phyloP scores from a whole-genome alignment of 257 asterid genomes.

The Nicotiana otophora region DNA sequence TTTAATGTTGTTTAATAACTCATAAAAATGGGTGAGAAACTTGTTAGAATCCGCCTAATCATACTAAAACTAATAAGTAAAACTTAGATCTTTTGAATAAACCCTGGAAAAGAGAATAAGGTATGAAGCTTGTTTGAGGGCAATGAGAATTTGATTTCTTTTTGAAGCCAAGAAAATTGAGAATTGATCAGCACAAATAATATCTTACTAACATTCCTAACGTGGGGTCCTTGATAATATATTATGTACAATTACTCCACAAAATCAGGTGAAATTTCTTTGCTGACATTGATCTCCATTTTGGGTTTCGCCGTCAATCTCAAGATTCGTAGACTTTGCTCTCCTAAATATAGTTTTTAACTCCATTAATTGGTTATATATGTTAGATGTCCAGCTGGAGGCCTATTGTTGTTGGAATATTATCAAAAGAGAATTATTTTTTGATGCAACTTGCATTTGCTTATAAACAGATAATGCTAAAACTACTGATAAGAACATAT shows the following conservation, averaged over 20 bases:
- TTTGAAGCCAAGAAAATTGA: background rate
- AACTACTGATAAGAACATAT: background rate
- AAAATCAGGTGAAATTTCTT: background rate
- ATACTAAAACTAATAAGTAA: no score
- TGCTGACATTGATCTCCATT: background rate
- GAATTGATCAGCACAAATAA: background rate
- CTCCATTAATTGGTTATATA: background rate
- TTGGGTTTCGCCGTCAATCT: background rate
- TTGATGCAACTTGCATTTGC: background rate
- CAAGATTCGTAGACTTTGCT: background rate
- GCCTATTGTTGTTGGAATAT: background rate
- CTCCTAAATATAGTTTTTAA: background rate
- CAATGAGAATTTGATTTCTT: background rate
- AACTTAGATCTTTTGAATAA: background rate
- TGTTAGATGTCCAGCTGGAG: background rate
- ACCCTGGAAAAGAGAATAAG: background rate
- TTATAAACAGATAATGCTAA: background rate
- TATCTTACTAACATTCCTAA: background rate
- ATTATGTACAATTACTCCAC: background rate
- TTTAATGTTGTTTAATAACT: no score
- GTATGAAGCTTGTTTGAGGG: background rate
- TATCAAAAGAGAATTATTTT: background rate
- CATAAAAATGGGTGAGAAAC: no score
- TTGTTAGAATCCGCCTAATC: no score
- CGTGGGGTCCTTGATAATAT: background rate